Evolutionary conservation across 2,329 filamentous ascomycete genomes (phyloP), one percentile per base, ranked within the genome.

Genomic region (Juglanconis oblonga): DNA sequence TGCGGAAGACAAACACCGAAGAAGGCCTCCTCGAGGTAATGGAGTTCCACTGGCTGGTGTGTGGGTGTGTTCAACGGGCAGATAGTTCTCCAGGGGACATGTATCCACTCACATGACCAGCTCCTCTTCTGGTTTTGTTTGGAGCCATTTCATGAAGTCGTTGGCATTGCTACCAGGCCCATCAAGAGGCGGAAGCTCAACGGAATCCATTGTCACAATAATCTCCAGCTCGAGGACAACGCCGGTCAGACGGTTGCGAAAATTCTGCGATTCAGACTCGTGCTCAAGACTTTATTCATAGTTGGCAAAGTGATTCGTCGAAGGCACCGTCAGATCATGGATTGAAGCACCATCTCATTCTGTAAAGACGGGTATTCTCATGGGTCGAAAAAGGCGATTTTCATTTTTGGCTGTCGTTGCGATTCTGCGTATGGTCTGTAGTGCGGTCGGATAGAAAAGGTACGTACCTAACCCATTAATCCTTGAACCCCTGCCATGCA

Each of bases 111-210:
- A 64, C 60, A 5, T 29, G 24, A 54, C 54, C 14, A 52, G 3
- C 17, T 56, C 62, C 11, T 58, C 52, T 9, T 61, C 62, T 2
- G 65, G 65, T 52, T 65, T 67, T 36, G 62, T 47, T 42, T 65
- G 55, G 5, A 71, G 62, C 69, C 68, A 69, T 24, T 60, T 59
- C 54, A 67, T 64, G 14, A 70, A 45, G 36, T 64, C 59, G 51
- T 68, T 70, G 14, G 68, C 67, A 45, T 68, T 71, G 45, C 59
- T 62, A n/a, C 62, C 44, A 8, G 66, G 38, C n/a, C 65, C 64
- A 36, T 66, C 67, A 7, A 69, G 45, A 17, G 61, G 50, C 2
- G 69, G 68, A 4, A 64, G 56, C n/a, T 47, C 42, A 36, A 50
- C n/a, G 1, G 13, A 10, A 3, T 44, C 52, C 64, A 65, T 68